Conservation (phyloP, 75 land plant genomes). For the Pinus tabuliformis region DNA sequence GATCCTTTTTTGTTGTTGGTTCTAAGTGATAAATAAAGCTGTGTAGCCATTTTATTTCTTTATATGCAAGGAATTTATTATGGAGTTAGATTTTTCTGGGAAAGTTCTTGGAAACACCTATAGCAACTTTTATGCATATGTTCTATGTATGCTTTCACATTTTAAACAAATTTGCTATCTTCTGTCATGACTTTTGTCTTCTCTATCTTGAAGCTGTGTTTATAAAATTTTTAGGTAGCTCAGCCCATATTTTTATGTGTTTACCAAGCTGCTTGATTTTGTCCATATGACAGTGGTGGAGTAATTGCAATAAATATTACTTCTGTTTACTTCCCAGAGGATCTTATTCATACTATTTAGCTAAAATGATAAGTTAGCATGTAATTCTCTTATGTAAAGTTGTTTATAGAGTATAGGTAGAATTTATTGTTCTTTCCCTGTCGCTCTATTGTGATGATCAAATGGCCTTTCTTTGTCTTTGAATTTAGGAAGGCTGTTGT, state of each 20-base stretch:
- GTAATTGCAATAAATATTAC: background rate
- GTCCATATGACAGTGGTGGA: background rate
- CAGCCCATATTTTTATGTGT: background rate
- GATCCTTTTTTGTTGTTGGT: background rate
- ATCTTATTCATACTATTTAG: background rate
- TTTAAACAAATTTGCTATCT: background rate
- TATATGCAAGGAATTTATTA: background rate
- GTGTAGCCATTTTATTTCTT: background rate
- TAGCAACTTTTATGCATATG: background rate
- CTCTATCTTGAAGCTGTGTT: background rate
- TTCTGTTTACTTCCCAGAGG: background rate
- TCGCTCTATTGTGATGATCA: no score
- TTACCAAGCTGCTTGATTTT: background rate
- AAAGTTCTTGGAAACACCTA: background rate
- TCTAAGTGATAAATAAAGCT: background rate
- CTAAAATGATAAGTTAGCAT: no score
- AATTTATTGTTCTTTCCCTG: no score
- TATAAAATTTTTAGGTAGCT: background rate
- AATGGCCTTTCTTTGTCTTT: background rate
- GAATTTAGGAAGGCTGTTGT: background rate
- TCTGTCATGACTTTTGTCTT: background rate
- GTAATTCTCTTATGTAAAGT: no score
- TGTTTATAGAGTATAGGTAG: no score
- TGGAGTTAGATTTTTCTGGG: background rate
- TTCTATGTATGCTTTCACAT: background rate